Evolutionary conservation across 139 green algal genomes (phyloP).

Genomic region (Gonium pectorale): DNA sequence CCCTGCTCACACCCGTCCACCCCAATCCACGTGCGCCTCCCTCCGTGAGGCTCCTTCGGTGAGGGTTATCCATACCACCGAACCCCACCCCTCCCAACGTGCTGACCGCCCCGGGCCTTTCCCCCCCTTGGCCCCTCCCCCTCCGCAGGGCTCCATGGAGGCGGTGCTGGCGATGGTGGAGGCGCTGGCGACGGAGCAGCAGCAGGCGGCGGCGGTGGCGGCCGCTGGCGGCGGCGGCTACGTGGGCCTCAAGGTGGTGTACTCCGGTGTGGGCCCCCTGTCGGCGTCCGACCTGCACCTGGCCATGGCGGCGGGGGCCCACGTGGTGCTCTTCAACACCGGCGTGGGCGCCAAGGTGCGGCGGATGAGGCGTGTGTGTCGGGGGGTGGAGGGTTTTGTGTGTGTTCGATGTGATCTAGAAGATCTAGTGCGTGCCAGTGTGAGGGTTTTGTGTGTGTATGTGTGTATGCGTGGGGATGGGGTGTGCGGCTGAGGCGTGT

Average conservation of each 20-base stretch:
- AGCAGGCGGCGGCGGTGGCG: slow-evolving; percentile 3
- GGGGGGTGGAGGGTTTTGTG: not conserved
- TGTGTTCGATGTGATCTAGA: not conserved
- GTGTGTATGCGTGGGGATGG: no score
- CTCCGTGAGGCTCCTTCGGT: no score
- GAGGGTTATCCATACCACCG: no score
- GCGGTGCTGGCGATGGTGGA: slow-evolving; percentile 44
- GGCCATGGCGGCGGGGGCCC: slow-evolving; percentile 72
- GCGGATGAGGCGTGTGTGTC: not conserved
- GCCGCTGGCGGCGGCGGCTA: not conserved
- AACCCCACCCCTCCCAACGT: no score
- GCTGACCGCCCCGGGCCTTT: not conserved
- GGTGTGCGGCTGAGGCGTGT: no score
- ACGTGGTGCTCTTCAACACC: slow-evolving; percentile 87
- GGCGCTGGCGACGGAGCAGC: slow-evolving; percentile 13
- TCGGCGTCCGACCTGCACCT: slow-evolving; percentile 77
- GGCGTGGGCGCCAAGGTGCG: slow-evolving; percentile 8
- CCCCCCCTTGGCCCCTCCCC: not conserved
- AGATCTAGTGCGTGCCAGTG: no score
- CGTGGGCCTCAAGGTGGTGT: slow-evolving; percentile 65
- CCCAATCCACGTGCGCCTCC: no score
- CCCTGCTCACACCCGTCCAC: no score
- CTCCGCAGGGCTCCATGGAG: slow-evolving; percentile 48
- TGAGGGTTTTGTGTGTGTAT: no score
- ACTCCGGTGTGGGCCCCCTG: slow-evolving; percentile 81